phyloP scores from a whole-genome alignment of 805 yeast genomes.

The Starmerella tilneyi region DNA sequence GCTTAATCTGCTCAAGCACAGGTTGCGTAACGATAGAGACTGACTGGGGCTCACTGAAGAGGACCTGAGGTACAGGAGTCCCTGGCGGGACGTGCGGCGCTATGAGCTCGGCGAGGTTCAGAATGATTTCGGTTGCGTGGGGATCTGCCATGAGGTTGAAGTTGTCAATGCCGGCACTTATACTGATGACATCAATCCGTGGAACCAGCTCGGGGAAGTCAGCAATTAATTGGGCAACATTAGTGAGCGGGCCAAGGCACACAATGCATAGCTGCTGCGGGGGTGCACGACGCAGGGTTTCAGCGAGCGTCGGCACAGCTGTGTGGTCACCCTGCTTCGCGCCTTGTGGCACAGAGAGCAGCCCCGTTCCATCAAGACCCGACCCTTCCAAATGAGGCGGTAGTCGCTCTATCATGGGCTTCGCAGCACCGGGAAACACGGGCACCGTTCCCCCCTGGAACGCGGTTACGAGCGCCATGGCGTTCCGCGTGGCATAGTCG shows the following conservation, averaged over 20 bases:
- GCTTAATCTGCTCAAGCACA: slow-evolving; percentile 35
- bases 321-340: slow-evolving; percentile 30
- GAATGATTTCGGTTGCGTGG: slow-evolving; percentile 52
- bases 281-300: slow-evolving; percentile 36
- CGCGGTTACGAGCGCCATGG: slow-evolving; percentile 56
- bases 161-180: slow-evolving; percentile 68
- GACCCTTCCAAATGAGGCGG: slow-evolving; percentile 63
- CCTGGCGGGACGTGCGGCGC: slow-evolving; percentile 26
- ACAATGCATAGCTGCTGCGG: slow-evolving; percentile 48
- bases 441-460: slow-evolving; percentile 41
- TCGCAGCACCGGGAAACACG: slow-evolving; percentile 55
- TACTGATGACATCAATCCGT: slow-evolving; percentile 47
- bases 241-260: slow-evolving; percentile 72
- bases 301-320: slow-evolving; percentile 36
- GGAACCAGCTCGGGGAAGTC: slow-evolving; percentile 45
- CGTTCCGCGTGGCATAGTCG: slow-evolving; percentile 55
- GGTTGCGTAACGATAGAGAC: slow-evolving; percentile 42
- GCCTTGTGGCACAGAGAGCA: slow-evolving; percentile 43
- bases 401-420: slow-evolving; percentile 40
- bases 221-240: slow-evolving; percentile 47
- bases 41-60: slow-evolving; percentile 28
- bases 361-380: slow-evolving; percentile 66
- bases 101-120: slow-evolving; percentile 40
- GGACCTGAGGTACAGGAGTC: slow-evolving; percentile 19
- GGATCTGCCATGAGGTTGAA: slow-evolving; percentile 72